Conservation (phyloP, 768 basidiomycete genomes). For the Auriculariales sp. region DNA sequence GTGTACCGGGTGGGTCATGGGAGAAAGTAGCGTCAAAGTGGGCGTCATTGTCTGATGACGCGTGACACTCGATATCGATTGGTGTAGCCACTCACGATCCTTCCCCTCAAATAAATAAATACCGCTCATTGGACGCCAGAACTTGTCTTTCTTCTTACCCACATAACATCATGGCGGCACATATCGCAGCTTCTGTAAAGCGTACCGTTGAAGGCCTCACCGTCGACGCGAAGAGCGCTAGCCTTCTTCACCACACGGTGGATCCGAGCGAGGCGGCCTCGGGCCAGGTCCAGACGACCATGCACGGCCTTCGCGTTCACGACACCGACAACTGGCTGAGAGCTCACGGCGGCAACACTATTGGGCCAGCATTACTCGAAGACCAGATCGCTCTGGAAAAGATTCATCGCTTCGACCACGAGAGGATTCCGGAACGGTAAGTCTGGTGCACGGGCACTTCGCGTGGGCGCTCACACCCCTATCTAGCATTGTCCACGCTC, state of each 20-base stretch:
- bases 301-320: slow-evolving; percentile 41
- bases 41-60: too few relatives aligned
- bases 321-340: slow-evolving; percentile 60
- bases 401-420: slow-evolving; percentile 70
- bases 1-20: too few relatives aligned
- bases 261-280: neutral
- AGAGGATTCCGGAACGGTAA: slow-evolving; percentile 86
- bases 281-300: slow-evolving; percentile 28
- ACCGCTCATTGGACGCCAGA: too few relatives aligned
- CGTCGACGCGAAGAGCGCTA: neutral
- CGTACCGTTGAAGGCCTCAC: neutral
- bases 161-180: too few relatives aligned
- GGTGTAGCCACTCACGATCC: too few relatives aligned
- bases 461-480: neutral
- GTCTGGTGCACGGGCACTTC: slow-evolving; percentile 27
- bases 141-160: too few relatives aligned
- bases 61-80: too few relatives aligned
- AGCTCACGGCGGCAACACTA: slow-evolving; percentile 27
- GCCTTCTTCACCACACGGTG: neutral
- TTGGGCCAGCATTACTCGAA: slow-evolving; percentile 66
- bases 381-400: slow-evolving; percentile 65
- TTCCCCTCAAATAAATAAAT: too few relatives aligned
- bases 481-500: slow-evolving; percentile 29
- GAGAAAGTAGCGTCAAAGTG: too few relatives aligned
- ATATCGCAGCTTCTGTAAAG: neutral